phyloP scores from a whole-genome alignment of 1,284 basidiomycete species.

The Phellinidium pouzarii region DNA sequence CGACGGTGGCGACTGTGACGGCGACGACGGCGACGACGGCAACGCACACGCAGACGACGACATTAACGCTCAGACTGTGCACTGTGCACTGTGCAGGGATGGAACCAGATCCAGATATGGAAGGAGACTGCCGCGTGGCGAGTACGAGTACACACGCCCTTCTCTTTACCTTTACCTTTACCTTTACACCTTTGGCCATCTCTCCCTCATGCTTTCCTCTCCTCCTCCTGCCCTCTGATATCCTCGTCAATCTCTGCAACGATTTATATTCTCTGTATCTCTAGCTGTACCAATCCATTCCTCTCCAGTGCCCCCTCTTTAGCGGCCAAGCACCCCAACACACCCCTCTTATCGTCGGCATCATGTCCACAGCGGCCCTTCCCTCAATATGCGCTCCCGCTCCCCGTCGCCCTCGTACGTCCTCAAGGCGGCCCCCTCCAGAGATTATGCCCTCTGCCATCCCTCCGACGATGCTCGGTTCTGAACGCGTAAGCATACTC shows the following conservation, averaged over 20 bases:
- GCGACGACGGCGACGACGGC: no score
- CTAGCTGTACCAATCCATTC: constrained; percentile 4
- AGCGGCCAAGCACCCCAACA: background rate
- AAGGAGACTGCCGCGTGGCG: background rate
- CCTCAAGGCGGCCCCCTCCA: constrained; percentile 23
- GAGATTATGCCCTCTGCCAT: constrained; percentile 20
- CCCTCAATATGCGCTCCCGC: constrained; percentile 24
- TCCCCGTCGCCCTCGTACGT: constrained; percentile 28
- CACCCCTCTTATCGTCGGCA: constrained; percentile 10
- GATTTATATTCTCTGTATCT: constrained; percentile 17
- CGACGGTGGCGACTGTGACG: no score
- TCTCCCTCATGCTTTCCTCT: constrained; percentile 8
- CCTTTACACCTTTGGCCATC: background rate
- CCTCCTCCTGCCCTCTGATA: background rate
- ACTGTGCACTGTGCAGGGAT: background rate
- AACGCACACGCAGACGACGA: no score
- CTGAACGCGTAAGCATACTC: constrained; percentile 1
- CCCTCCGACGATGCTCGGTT: background rate
- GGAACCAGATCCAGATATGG: constrained; percentile 7
- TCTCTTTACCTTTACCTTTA: constrained; percentile 8
- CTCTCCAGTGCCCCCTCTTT: constrained; percentile 1
- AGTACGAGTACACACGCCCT: constrained; percentile 3
- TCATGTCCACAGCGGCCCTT: constrained; percentile 15
- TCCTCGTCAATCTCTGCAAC: constrained; percentile 11
- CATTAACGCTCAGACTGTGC: no score